phyloP scores from a whole-genome alignment of 495 filamentous ascomycete species.

The Penicillium herquei region DNA sequence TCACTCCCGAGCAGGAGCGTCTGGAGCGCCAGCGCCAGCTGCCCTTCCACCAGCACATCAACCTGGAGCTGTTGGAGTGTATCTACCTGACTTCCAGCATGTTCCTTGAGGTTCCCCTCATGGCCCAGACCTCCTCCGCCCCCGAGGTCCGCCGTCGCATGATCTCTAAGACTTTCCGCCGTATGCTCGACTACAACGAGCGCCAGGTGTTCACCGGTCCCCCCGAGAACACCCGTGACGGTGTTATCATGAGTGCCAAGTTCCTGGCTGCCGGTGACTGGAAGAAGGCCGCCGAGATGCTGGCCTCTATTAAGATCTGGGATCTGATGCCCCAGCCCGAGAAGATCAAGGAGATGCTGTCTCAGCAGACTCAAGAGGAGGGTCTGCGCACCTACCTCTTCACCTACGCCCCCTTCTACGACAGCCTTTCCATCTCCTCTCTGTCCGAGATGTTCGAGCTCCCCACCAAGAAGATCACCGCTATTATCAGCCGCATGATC shows the following conservation, averaged over 20 bases:
- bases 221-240: conserved; percentile 96
- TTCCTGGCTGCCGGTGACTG: conserved; percentile 94
- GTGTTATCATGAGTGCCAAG: conserved; percentile 98
- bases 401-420: conserved; percentile 99
- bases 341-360: conserved; percentile 93
- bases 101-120: conserved; percentile 95
- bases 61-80: conserved; percentile 95
- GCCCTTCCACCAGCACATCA: conserved; percentile 99
- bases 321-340: conserved; percentile 85
- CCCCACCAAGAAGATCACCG: conserved; percentile 79
- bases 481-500: conserved; percentile 99
- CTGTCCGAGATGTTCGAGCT: conserved; percentile 96
- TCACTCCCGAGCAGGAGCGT: conserved; percentile 95
- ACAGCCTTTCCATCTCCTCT: conserved; percentile 83
- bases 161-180: conserved; percentile 99
- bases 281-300: conserved; percentile 91
- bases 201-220: conserved; percentile 98
- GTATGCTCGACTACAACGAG: conserved; percentile 99
- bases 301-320: conserved; percentile 99
- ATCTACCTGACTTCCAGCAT: conserved; percentile 98
- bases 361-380: conserved; percentile 97
- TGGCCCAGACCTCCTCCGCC: conserved; percentile 93
- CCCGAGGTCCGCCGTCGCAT: conserved; percentile 96
- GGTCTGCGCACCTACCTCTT: conserved; percentile 97
- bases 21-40: conserved; percentile 94